These are phyloP conservation scores for Tolypocladium sp. DNA, from an alignment of 2,329 filamentous ascomycete species.

Conservation along the genomic window DNA sequence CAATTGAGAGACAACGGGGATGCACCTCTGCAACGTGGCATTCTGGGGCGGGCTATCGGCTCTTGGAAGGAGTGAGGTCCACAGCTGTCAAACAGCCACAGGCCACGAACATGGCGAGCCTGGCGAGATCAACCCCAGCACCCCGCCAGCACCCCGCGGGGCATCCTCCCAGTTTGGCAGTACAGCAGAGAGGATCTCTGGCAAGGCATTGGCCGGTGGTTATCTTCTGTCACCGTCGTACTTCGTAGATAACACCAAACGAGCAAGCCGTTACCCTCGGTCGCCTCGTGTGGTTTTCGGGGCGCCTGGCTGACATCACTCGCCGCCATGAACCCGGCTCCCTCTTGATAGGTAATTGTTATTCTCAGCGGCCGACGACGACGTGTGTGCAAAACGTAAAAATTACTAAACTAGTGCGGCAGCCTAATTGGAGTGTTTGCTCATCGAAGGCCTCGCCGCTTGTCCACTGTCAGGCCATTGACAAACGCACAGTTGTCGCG, in stretches of 20 bases:
- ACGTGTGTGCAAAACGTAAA: neutral
- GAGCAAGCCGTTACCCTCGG: neutral
- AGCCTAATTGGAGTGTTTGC: neutral
- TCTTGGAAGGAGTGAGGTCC: too few species aligned
- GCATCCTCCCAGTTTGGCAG: neutral
- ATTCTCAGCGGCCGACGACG: too few species aligned
- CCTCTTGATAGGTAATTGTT: too few species aligned
- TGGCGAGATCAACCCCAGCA: too few species aligned
- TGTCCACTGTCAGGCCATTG: neutral
- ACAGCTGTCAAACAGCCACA: too few species aligned
- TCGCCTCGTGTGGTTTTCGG: neutral
- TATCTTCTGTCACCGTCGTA: neutral
- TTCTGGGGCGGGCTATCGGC: too few species aligned
- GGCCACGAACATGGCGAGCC: too few species aligned
- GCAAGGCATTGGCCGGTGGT: neutral
- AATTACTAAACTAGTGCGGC: neutral
- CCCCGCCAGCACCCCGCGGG: too few species aligned
- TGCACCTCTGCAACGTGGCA: too few species aligned
- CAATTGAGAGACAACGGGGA: too few species aligned
- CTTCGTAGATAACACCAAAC: neutral
- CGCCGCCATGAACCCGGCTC: too few species aligned
- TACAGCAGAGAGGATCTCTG: neutral
- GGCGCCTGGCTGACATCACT: neutral
- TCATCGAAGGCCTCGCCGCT: neutral
- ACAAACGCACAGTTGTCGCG: neutral